phyloP scores from a whole-genome alignment of 257 asterid genomes.

The Nicotiana undulata region DNA sequence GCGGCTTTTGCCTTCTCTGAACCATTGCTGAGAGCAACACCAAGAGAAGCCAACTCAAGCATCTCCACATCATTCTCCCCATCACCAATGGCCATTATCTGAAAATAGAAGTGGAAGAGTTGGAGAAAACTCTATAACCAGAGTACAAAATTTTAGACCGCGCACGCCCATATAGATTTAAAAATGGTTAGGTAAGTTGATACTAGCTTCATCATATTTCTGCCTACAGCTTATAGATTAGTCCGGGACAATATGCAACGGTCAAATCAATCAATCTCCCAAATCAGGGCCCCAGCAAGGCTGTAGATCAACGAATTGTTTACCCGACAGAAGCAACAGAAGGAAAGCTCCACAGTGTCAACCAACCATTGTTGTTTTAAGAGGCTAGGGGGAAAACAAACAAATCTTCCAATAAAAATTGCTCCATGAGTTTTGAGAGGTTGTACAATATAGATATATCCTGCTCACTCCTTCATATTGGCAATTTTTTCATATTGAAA shows the following conservation, averaged over 20 bases:
- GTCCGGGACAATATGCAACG: neutral
- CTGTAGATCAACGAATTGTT: neutral
- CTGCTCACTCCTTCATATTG: neutral
- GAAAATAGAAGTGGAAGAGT: neutral
- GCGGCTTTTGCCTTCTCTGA: conserved; percentile 84
- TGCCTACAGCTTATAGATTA: neutral
- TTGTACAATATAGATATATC: neutral
- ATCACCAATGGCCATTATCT: conserved; percentile 98
- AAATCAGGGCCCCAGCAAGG: neutral
- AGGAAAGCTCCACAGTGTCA: neutral
- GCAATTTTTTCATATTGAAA: neutral
- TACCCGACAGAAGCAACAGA: neutral
- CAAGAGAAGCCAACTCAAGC: conserved; percentile 87
- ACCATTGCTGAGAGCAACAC: conserved; percentile 86
- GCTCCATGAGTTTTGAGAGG: neutral
- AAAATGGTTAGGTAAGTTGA: neutral
- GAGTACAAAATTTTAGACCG: neutral
- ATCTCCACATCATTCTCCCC: conserved; percentile 98
- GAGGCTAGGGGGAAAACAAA: neutral
- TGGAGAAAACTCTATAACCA: neutral
- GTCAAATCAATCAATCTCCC: neutral
- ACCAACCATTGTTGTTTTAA: neutral
- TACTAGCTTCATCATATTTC: neutral
- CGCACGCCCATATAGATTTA: neutral
- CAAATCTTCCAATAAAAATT: neutral